phyloP scores from a whole-genome alignment of 2,329 filamentous ascomycete species.

The Sporothrix dimorphospora region DNA sequence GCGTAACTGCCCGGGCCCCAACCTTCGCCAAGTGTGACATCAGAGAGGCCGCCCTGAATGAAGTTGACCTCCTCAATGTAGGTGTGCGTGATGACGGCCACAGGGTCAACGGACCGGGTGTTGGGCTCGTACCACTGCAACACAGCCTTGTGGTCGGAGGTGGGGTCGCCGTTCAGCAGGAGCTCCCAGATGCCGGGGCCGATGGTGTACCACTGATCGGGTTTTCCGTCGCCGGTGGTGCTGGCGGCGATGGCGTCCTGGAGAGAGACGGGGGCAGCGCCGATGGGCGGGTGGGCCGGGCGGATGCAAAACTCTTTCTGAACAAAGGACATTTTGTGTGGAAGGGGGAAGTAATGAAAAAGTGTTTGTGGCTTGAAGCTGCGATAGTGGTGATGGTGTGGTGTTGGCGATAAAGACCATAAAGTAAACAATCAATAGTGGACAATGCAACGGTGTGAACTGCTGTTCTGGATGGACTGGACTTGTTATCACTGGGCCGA shows the following conservation, averaged over 20 bases:
- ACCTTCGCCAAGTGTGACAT: constrained; percentile 15
- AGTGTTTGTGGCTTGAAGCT: neutral
- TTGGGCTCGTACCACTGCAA: constrained; percentile 25
- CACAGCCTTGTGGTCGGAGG: constrained; percentile 13
- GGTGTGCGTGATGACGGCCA: constrained; percentile 16
- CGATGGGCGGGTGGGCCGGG: neutral
- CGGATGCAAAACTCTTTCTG: constrained; percentile 19
- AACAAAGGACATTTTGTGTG: constrained; percentile 3
- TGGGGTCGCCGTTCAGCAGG: constrained; percentile 18
- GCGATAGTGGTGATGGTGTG: neutral
- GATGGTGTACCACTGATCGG: constrained; percentile 24
- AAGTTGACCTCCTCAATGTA: constrained; percentile 26
- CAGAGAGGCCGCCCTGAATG: constrained; percentile 11
- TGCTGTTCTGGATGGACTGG: neutral
- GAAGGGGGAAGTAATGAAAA: neutral
- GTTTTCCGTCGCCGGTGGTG: neutral
- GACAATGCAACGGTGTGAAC: neutral
- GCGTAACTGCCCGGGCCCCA: constrained; percentile 20
- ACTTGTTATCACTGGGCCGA: neutral
- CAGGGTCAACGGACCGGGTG: constrained; percentile 1
- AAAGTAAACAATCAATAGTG: neutral
- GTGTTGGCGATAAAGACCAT: neutral
- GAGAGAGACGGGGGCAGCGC: neutral
- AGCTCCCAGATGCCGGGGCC: constrained; percentile 27
- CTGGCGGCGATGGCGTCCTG: neutral